phyloP scores from a whole-genome alignment of 2,329 filamentous ascomycete genomes.

The Bimuria novae-zelandiae region DNA sequence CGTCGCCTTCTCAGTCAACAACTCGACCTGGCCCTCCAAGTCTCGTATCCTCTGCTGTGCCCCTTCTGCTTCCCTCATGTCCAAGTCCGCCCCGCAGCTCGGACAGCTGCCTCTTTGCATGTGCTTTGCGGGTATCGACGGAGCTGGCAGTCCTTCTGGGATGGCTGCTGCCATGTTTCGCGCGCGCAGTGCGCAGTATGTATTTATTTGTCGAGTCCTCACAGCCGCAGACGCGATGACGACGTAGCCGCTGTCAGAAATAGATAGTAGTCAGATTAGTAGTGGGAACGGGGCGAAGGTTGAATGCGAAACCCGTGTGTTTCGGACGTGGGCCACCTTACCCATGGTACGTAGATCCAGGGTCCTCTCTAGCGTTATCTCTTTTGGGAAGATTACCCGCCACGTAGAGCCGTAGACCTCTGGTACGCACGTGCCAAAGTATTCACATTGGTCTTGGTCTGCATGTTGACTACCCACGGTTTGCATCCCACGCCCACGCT shows the following conservation, averaged over 20 bases:
- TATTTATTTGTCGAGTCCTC: background rate
- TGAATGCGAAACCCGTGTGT: background rate
- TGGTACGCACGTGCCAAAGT: no score
- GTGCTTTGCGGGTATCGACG: constrained; percentile 25
- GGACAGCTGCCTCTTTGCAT: constrained; percentile 34
- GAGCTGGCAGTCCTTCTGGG: constrained; percentile 23
- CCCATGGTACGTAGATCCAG: background rate
- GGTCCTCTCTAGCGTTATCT: background rate
- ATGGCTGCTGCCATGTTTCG: constrained; percentile 25
- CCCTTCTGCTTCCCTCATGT: constrained; percentile 19
- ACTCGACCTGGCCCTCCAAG: constrained; percentile 70
- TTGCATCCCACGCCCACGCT: no score
- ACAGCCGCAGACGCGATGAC: constrained; percentile 1
- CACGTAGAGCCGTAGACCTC: no score
- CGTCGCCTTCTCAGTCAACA: constrained; percentile 72
- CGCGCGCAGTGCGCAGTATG: background rate
- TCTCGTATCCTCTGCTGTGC: constrained; percentile 50
- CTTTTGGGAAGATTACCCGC: background rate
- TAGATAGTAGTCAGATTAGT: background rate
- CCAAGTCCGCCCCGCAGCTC: constrained; percentile 33
- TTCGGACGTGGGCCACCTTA: background rate
- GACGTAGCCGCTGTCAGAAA: background rate
- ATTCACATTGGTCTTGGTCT: no score
- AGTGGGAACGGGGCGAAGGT: constrained; percentile 1
- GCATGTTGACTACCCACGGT: no score